These are phyloP conservation scores for Rehmannia glutinosa DNA, from an alignment of 257 asterid species.

Conservation along the genomic window DNA sequence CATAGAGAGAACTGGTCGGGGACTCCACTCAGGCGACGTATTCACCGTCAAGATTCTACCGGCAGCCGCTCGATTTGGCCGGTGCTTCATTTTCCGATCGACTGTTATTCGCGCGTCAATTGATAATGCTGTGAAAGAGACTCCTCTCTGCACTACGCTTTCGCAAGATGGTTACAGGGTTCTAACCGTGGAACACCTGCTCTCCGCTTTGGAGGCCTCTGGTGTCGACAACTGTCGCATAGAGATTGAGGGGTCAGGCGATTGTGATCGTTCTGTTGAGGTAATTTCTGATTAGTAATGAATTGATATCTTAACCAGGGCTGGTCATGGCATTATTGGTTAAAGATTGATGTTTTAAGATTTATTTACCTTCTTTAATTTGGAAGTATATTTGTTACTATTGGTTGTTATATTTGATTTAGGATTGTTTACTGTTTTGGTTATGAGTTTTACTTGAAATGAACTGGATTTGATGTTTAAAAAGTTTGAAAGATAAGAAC, in stretches of 20 bases:
- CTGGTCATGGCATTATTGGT: background rate
- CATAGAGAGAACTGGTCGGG: conserved; percentile 63
- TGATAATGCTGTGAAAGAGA: conserved; percentile 43
- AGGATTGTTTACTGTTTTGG: background rate
- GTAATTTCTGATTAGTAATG: conserved; percentile 21
- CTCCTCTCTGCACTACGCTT: conserved; percentile 76
- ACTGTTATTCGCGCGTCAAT: conserved; percentile 61
- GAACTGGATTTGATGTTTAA: background rate
- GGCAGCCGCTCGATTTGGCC: conserved; percentile 61
- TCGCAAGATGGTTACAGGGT: conserved; percentile 58
- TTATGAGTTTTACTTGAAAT: background rate
- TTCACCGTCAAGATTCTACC: conserved; percentile 64
- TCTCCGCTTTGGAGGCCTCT: conserved; percentile 83
- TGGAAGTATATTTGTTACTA: background rate
- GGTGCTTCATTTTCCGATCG: conserved; percentile 58
- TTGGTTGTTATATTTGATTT: background rate
- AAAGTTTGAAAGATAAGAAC: background rate
- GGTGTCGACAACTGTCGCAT: conserved; percentile 86
- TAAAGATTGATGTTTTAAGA: background rate
- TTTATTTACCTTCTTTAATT: background rate
- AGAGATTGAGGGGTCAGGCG: conserved; percentile 47
- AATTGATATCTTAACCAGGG: background rate
- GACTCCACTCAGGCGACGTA: conserved; percentile 78
- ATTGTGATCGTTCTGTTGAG: conserved; percentile 53
- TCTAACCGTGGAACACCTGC: conserved; percentile 85